Conservation (phyloP, 768 basidiomycete genomes). For the Arthromyces matolae region DNA sequence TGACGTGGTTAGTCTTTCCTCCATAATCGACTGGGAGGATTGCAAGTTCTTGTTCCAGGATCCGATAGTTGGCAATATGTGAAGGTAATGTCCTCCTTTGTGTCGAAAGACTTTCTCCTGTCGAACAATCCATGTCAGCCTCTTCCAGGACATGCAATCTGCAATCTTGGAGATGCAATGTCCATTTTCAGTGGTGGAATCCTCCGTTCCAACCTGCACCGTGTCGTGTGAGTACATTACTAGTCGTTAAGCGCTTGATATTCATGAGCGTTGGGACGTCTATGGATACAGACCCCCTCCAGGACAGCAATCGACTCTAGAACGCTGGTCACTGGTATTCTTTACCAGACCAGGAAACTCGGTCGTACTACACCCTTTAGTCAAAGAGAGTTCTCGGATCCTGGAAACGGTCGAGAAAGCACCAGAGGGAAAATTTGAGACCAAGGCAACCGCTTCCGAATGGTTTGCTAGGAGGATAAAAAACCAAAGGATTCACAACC, state of each 20-base stretch:
- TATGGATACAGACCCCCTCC: constrained; percentile 53
- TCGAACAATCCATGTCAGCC: constrained; percentile 26
- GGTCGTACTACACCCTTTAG: constrained; percentile 46
- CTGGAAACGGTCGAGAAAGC: constrained; percentile 38
- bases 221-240: constrained; percentile 14
- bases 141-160: constrained; percentile 49
- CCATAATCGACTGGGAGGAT: constrained; percentile 65
- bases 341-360: constrained; percentile 62
- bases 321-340: constrained; percentile 67
- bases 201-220: constrained; percentile 20
- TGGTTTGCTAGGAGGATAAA: constrained; percentile 44
- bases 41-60: constrained; percentile 64
- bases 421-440: constrained; percentile 35
- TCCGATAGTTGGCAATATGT: constrained; percentile 64
- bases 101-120: neutral
- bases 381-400: constrained; percentile 48
- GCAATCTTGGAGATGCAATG: constrained; percentile 40
- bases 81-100: constrained; percentile 37
- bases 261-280: too few relatives aligned
- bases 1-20: constrained; percentile 51
- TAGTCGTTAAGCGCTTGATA: too few relatives aligned
- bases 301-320: constrained; percentile 45
- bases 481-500: constrained; percentile 42
- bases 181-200: constrained; percentile 20
- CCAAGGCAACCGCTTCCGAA: constrained; percentile 34